These are phyloP conservation scores for Chrysophaeum taylorii DNA, from an alignment of 352 stramenopile genomes.

Conservation along the genomic window DNA sequence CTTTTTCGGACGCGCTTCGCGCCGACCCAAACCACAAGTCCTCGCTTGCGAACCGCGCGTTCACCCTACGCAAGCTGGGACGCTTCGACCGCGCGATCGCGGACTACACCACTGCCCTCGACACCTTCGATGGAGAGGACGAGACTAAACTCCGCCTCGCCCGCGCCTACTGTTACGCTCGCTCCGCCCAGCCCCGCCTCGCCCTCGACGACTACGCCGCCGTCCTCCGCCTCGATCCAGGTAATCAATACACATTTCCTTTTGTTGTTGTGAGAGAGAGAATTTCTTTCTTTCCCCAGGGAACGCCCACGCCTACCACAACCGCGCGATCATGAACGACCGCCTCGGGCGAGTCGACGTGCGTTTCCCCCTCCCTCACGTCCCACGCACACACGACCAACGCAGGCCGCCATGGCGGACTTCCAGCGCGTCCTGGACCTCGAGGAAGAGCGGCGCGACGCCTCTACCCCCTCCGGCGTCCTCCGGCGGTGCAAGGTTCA, in stretches of 20 bases:
- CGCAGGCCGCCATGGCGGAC: constrained; percentile 35
- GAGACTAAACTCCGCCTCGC: constrained; percentile 69
- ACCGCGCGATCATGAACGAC: constrained; percentile 59
- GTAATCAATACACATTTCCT: too few species aligned
- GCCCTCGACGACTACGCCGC: constrained; percentile 60
- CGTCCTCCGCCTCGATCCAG: constrained; percentile 54
- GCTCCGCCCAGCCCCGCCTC: constrained; percentile 53
- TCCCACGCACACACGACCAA: too few species aligned
- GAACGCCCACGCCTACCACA: constrained; percentile 67
- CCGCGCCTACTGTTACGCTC: constrained; percentile 64
- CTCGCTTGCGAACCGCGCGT: constrained; percentile 68
- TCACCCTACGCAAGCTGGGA: constrained; percentile 58
- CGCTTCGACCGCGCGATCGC: constrained; percentile 52
- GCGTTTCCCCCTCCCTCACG: too few species aligned
- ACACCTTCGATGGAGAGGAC: constrained; percentile 43
- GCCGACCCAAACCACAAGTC: constrained; percentile 56
- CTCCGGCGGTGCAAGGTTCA: too few species aligned
- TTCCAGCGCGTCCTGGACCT: constrained; percentile 13
- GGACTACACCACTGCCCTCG: constrained; percentile 61
- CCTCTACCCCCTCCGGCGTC: too few species aligned
- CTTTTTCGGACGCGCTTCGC: constrained; percentile 56
- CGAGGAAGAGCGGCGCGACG: constrained; percentile 13
- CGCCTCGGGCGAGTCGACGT: constrained; percentile 31
- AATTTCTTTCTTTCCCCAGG: too few species aligned
- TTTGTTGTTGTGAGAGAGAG: too few species aligned